Evolutionary conservation across 1,139 yeast species (phyloP).

Genomic region (Saccharomycopsis phalli): DNA sequence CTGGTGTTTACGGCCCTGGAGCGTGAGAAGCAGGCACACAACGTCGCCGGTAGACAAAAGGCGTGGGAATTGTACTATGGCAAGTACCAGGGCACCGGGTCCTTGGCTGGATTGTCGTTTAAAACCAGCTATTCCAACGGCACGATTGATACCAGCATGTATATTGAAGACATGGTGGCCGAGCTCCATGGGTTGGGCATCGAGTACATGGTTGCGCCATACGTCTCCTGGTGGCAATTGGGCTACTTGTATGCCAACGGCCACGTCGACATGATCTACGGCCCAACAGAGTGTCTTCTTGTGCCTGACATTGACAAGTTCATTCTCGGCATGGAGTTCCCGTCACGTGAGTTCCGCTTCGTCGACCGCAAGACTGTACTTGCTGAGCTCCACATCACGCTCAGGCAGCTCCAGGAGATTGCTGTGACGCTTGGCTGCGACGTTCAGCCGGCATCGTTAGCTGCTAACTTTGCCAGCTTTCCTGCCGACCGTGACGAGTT

Average conservation of each 20-base stretch:
- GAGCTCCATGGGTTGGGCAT: conserved; percentile 49
- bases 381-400: conserved; percentile 48
- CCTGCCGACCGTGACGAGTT: conserved; percentile 13
- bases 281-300: conserved; percentile 73
- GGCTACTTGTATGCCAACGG: conserved; percentile 50
- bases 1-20: no score
- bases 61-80: conserved; percentile 29
- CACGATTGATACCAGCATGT: conserved; percentile 5
- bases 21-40: conserved; percentile 15
- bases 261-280: conserved; percentile 68
- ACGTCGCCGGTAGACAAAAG: conserved; percentile 23
- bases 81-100: conserved; percentile 5
- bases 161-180: conserved; percentile 38
- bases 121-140: background rate
- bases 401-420: conserved; percentile 66
- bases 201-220: conserved; percentile 76
- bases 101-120: conserved; percentile 2
- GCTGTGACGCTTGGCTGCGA: conserved; percentile 73
- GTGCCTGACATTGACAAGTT: conserved; percentile 57
- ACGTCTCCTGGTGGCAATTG: conserved; percentile 72
- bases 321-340: conserved; percentile 64
- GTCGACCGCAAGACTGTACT: conserved; percentile 54
- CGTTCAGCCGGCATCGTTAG: conserved; percentile 59
- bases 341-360: conserved; percentile 53
- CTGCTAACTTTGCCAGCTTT: conserved; percentile 22